Evolutionary conservation across 2,329 filamentous ascomycete genomes (phyloP).

Genomic region (Beauveria sp.): DNA sequence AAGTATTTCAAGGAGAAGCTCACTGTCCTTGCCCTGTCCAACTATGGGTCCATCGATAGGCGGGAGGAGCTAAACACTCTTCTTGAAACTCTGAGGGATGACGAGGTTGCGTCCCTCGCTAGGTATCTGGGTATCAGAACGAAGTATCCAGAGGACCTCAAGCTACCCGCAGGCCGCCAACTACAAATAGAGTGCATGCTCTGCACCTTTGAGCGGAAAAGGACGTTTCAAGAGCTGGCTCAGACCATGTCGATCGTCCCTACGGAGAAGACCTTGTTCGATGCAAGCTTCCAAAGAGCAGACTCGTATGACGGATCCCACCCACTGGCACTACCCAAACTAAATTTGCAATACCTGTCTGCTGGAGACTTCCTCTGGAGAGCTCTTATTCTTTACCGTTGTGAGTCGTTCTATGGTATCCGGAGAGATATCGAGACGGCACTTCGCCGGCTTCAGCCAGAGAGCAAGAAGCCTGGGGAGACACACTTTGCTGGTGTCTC

Average conservation of each 20-base stretch:
- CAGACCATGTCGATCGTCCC: conserved; percentile 69
- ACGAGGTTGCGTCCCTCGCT: conserved; percentile 65
- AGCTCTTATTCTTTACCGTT: conserved; percentile 79
- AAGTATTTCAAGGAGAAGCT: conserved; percentile 85
- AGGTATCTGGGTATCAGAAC: conserved; percentile 68
- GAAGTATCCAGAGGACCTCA: conserved; percentile 66
- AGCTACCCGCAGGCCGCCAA: conserved; percentile 53
- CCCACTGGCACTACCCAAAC: conserved; percentile 83
- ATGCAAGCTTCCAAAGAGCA: conserved; percentile 68
- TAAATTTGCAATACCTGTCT: conserved; percentile 92
- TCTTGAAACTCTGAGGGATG: conserved; percentile 63
- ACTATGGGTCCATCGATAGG: conserved; percentile 81
- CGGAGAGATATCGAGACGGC: conserved; percentile 82
- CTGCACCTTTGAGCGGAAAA: conserved; percentile 65
- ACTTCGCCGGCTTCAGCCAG: conserved; percentile 70
- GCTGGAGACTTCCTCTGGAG: conserved; percentile 97
- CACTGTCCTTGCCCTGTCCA: conserved; percentile 84
- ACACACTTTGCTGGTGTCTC: conserved; percentile 76
- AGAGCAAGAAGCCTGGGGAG: conserved; percentile 53
- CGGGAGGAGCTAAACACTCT: conserved; percentile 71
- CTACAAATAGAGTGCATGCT: conserved; percentile 67
- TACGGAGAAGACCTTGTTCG: conserved; percentile 75
- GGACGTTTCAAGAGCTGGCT: conserved; percentile 75
- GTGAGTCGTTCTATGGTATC: conserved; percentile 89
- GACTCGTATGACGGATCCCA: conserved; percentile 81